Evolutionary conservation across 108 stramenopile genomes (phyloP).

Genomic region (Cylindrotheca closterium): DNA sequence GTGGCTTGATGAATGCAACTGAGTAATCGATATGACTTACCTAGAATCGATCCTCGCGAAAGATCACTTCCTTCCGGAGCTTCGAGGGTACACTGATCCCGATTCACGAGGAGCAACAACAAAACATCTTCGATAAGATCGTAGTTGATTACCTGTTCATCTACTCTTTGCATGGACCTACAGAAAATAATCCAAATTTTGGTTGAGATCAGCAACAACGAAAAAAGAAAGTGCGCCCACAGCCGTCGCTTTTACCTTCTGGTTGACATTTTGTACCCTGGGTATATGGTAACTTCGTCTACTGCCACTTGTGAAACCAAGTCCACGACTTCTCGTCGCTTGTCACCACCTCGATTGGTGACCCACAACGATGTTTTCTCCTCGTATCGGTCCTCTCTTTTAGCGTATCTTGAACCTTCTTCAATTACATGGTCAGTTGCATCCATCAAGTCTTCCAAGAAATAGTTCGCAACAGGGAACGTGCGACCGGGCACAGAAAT

Average conservation of each 20-base stretch:
- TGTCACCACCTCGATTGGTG: slow-evolving; percentile 63
- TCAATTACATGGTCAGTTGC: slow-evolving; percentile 80
- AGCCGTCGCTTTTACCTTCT: no score
- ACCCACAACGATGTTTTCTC: slow-evolving; percentile 54
- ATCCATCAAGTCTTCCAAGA: slow-evolving; percentile 86
- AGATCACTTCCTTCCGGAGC: slow-evolving; percentile 49
- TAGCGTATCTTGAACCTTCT: slow-evolving; percentile 71
- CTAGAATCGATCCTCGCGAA: slow-evolving; percentile 67
- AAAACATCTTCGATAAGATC: slow-evolving; percentile 79
- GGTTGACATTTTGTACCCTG: slow-evolving; percentile 66
- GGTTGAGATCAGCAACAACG: background rate
- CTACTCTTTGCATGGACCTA: slow-evolving; percentile 63
- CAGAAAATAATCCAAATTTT: slow-evolving; percentile 16
- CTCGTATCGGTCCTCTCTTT: slow-evolving; percentile 15
- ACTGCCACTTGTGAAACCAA: slow-evolving; percentile 20
- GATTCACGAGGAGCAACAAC: slow-evolving; percentile 38
- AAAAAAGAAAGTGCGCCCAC: slow-evolving; percentile 1
- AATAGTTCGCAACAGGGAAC: slow-evolving; percentile 71
- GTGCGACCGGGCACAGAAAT: slow-evolving; percentile 82
- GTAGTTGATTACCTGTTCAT: slow-evolving; percentile 71
- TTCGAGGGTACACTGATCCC: slow-evolving; percentile 30
- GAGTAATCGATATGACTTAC: no score
- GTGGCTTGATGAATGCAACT: no score
- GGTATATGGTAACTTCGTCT: slow-evolving; percentile 52
- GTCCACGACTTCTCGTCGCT: slow-evolving; percentile 60